phyloP scores from a whole-genome alignment of 352 stramenopile genomes.

The Halophytophthora batemanensis region DNA sequence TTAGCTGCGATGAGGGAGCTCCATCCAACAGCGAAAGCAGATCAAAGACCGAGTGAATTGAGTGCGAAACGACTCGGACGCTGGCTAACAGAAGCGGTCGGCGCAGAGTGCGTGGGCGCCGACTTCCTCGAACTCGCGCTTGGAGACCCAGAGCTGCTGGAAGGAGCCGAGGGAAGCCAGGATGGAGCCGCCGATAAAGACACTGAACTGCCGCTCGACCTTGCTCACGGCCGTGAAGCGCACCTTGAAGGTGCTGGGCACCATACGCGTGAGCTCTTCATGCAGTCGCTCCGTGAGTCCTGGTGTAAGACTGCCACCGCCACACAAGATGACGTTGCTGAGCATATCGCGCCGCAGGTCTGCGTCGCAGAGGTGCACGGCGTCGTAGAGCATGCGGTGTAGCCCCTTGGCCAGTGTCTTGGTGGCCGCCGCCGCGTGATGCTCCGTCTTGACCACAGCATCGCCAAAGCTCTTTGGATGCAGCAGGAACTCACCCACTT shows the following conservation, averaged over 20 bases:
- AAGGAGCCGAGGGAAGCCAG: slow-evolving; percentile 85
- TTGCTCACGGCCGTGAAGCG: slow-evolving; percentile 82
- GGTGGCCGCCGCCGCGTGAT: slow-evolving; percentile 37
- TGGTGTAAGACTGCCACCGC: slow-evolving; percentile 66
- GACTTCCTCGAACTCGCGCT: slow-evolving; percentile 80
- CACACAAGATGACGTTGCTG: slow-evolving; percentile 85
- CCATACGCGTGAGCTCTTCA: slow-evolving; percentile 67
- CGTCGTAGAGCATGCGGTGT: slow-evolving; percentile 80
- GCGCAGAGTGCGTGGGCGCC: slow-evolving; percentile 63
- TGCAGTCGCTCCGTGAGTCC: slow-evolving; percentile 82
- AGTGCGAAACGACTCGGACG: too few species aligned
- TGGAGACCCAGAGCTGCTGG: slow-evolving; percentile 87
- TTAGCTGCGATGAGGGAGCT: too few species aligned
- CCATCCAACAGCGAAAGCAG: too few species aligned
- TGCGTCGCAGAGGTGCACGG: slow-evolving; percentile 77
- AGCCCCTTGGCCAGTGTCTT: slow-evolving; percentile 64
- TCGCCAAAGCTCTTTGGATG: slow-evolving; percentile 56
- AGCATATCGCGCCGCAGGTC: slow-evolving; percentile 84
- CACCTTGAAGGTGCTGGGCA: slow-evolving; percentile 84
- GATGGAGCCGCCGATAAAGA: slow-evolving; percentile 87
- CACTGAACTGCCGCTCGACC: slow-evolving; percentile 84
- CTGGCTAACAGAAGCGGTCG: slow-evolving; percentile 67
- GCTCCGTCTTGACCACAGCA: slow-evolving; percentile 42
- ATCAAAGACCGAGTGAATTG: background rate
- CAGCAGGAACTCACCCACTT: slow-evolving; percentile 76